phyloP scores from a whole-genome alignment of 75 land plant genomes.

The Azolla pinnata region DNA sequence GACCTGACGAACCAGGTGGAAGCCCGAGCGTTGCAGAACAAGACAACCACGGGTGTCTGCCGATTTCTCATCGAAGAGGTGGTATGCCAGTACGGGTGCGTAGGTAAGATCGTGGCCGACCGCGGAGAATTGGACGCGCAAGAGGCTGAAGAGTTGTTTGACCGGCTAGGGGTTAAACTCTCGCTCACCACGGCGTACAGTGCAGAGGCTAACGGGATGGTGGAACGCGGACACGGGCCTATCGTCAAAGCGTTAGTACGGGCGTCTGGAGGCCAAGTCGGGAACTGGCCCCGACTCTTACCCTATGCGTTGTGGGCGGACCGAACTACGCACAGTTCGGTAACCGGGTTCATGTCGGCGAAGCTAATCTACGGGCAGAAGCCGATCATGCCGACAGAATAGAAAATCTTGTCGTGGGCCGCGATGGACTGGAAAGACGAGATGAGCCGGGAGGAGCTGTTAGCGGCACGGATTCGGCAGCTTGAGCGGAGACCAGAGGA shows the following conservation, averaged over 20 bases:
- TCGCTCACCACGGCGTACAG: neutral
- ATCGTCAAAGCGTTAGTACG: neutral
- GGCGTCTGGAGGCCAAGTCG: neutral
- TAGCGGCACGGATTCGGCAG: neutral
- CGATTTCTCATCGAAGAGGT: constrained; percentile 2
- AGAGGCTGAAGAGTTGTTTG: constrained; percentile 1
- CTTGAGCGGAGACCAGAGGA: neutral
- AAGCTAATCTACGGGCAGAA: neutral
- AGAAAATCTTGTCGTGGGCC: neutral
- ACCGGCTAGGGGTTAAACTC: neutral
- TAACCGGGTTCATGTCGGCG: neutral
- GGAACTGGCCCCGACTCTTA: neutral
- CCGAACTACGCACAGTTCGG: neutral
- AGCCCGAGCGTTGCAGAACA: neutral
- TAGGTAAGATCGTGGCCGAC: constrained; percentile 2
- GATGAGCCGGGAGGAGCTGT: neutral
- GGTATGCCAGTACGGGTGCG: neutral
- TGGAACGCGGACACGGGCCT: neutral
- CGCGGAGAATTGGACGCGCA: neutral
- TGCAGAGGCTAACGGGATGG: constrained; percentile 1
- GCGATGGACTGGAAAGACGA: neutral
- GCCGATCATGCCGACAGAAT: neutral
- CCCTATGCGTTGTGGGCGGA: neutral
- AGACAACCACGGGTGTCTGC: neutral
- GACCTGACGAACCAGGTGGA: neutral